phyloP scores from a whole-genome alignment of 441 rosid genomes.

The Manihot esculenta region DNA sequence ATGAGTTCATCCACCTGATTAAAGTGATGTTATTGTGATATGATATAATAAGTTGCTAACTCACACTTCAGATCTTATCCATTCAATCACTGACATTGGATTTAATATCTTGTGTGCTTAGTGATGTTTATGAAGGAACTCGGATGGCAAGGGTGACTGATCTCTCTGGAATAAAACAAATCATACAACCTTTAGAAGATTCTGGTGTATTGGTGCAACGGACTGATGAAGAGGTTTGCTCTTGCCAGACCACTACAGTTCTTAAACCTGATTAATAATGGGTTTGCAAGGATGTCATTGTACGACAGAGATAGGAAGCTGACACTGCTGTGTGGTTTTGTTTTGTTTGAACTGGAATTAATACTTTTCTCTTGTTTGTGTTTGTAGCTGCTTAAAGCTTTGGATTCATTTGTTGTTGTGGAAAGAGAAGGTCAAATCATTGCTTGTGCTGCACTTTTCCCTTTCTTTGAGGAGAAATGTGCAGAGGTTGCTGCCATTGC shows the following conservation, averaged over 20 bases:
- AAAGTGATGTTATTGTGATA: not conserved
- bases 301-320: not conserved
- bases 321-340: not conserved
- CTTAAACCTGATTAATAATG: not conserved
- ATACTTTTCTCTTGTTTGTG: conserved; percentile 18
- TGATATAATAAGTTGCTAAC: conserved; percentile 4
- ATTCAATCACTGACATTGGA: conserved; percentile 20
- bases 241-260: not conserved
- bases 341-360: conserved; percentile 13
- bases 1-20: not conserved
- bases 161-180: conserved; percentile 65
- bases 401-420: conserved; percentile 71
- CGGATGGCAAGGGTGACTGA: conserved; percentile 70
- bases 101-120: conserved; percentile 19
- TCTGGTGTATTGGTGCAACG: conserved; percentile 65
- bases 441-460: conserved; percentile 92
- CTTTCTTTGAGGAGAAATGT: conserved; percentile 69
- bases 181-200: conserved; percentile 71
- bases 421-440: conserved; percentile 96
- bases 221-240: conserved; percentile 69
- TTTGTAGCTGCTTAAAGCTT: conserved; percentile 53
- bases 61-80: conserved; percentile 3
- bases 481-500: conserved; percentile 95
- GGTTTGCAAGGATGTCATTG: not conserved
- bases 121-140: conserved; percentile 90